phyloP scores from a whole-genome alignment of 108 stramenopile species.

The Cyclotella distinguenda region DNA sequence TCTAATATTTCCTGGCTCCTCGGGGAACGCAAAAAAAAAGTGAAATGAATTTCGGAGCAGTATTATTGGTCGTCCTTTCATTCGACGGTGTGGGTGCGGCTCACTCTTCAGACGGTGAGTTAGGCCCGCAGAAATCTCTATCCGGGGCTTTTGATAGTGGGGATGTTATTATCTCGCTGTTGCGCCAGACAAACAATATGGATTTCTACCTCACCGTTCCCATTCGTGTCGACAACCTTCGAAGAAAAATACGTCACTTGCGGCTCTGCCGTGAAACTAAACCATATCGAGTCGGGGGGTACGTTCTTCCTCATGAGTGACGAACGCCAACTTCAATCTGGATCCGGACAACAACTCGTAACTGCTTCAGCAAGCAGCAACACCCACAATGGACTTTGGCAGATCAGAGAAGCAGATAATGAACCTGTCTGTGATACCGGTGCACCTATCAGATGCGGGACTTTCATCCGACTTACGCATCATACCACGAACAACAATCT shows the following conservation, averaged over 20 bases:
- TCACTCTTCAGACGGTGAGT: constrained; percentile 2
- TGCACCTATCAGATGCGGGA: constrained; percentile 57
- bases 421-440: constrained; percentile 38
- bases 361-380: constrained; percentile 49
- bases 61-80: not conserved
- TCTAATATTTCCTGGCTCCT: too few species aligned
- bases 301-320: constrained; percentile 46
- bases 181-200: too few species aligned
- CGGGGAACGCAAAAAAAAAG: too few species aligned
- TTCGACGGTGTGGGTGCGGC: not conserved
- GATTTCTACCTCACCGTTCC: too few species aligned
- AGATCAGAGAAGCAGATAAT: constrained; percentile 61
- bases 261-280: constrained; percentile 79
- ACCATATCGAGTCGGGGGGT: constrained; percentile 58
- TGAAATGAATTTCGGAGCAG: not conserved
- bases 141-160: too few species aligned
- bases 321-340: constrained; percentile 32
- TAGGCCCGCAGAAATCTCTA: not conserved
- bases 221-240: not conserved
- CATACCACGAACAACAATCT: constrained; percentile 61
- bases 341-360: constrained; percentile 82
- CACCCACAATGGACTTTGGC: constrained; percentile 65
- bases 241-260: constrained; percentile 68
- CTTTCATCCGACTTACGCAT: constrained; percentile 71
- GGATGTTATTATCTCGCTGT: too few species aligned